Evolutionary conservation across 352 stramenopile genomes (phyloP).

Genomic region (Pythium aphanidermatum): DNA sequence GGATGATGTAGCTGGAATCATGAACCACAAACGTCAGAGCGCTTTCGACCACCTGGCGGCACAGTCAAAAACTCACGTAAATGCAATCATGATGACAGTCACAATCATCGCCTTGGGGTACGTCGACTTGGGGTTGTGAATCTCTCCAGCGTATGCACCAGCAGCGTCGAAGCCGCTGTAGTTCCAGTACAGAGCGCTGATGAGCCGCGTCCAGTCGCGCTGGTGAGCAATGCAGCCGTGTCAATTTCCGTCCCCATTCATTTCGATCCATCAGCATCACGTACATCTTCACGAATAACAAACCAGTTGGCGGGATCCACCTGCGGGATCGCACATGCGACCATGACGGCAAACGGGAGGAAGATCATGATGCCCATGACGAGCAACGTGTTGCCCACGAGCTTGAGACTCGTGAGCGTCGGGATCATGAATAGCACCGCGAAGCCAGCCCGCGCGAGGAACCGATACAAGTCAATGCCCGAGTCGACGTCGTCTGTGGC

Average conservation of each 20-base stretch:
- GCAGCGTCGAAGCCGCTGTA: conserved; percentile 95
- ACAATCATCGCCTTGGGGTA: conserved; percentile 88
- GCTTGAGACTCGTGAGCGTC: conserved; percentile 78
- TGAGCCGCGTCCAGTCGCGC: conserved; percentile 76
- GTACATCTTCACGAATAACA: conserved; percentile 45
- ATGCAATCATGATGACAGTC: conserved; percentile 69
- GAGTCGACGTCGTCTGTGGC: too few relatives aligned
- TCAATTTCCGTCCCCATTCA: too few relatives aligned
- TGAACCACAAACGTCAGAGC: too few relatives aligned
- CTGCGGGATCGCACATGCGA: conserved; percentile 47
- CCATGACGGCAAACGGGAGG: conserved; percentile 89
- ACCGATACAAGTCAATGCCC: too few relatives aligned
- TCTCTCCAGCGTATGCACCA: conserved; percentile 89
- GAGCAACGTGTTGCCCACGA: conserved; percentile 84
- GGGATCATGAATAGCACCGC: conserved; percentile 58
- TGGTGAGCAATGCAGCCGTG: too few relatives aligned
- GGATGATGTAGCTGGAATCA: conserved; percentile 93
- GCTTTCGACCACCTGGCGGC: too few relatives aligned
- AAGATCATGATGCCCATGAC: conserved; percentile 85
- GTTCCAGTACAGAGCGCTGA: conserved; percentile 97
- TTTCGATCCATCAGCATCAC: too few relatives aligned
- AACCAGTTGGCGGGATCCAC: conserved; percentile 61
- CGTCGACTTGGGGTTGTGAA: conserved; percentile 71
- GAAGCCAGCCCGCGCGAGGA: conserved; percentile 31
- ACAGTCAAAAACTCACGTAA: too few relatives aligned